Evolutionary conservation across 257 asterid species (phyloP).

Genomic region (Nicotiana otophora): DNA sequence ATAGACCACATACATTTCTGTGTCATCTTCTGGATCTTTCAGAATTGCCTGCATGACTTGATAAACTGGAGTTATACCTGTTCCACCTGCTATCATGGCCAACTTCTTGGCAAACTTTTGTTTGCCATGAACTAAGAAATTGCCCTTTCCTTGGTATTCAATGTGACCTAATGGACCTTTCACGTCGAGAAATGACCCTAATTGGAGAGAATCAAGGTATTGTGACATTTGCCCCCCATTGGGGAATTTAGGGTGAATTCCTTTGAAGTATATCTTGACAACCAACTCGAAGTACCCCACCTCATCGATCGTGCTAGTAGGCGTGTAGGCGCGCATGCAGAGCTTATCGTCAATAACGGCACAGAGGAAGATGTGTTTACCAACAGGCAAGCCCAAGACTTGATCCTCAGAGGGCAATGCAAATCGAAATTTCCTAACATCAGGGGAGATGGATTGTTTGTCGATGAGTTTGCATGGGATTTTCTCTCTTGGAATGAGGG

Average conservation of each 20-base stretch:
- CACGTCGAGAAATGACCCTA: conserved; percentile 55
- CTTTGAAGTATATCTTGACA: conserved; percentile 65
- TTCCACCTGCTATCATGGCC: conserved; percentile 90
- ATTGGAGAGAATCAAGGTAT: conserved; percentile 41
- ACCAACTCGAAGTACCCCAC: conserved; percentile 77
- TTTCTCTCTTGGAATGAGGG: conserved; percentile 61
- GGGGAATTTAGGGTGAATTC: conserved; percentile 70
- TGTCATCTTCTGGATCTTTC: conserved; percentile 69
- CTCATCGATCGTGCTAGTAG: conserved; percentile 53
- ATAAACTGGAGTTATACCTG: conserved; percentile 84
- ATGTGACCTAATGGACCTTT: conserved; percentile 94
- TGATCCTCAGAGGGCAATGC: conserved; percentile 67
- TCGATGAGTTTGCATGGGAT: conserved; percentile 63
- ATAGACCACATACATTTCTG: conserved; percentile 72
- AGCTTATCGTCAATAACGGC: conserved; percentile 61
- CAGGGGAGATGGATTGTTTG: conserved; percentile 57
- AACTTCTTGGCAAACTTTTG: conserved; percentile 55
- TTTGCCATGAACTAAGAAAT: conserved; percentile 57
- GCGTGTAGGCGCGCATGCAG: conserved; percentile 95
- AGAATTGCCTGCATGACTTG: conserved; percentile 85
- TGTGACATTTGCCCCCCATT: conserved; percentile 91
- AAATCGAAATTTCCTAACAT: conserved; percentile 57
- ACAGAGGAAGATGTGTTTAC: conserved; percentile 76
- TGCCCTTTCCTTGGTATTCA: conserved; percentile 64
- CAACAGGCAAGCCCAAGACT: conserved; percentile 67